Percentiles rank a stretch among this genome's conserved stretches.
These are phyloP conservation scores for Phytophthora sp. DNA, from an alignment of 352 stramenopile species.

Conservation along the genomic window DNA sequence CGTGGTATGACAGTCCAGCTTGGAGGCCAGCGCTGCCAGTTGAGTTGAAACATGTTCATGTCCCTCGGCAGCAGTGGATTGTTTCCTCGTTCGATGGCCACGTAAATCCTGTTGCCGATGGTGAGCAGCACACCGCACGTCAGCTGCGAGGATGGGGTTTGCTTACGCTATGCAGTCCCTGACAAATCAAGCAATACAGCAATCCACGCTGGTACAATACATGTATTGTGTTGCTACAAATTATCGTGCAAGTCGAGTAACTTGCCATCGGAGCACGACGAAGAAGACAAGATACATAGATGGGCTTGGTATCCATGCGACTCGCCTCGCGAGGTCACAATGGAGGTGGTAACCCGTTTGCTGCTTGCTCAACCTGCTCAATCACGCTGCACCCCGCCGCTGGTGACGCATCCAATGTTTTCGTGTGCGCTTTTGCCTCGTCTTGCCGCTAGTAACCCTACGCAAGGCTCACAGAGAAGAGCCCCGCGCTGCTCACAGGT, in stretches of 20 bases:
- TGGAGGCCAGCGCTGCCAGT: too few species aligned
- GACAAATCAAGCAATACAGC: constrained; percentile 14
- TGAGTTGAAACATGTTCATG: constrained; percentile 34
- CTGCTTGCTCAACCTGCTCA: constrained; percentile 13
- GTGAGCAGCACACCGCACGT: constrained; percentile 7
- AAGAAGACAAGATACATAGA: too few species aligned
- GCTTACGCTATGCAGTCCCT: neutral
- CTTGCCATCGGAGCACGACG: too few species aligned
- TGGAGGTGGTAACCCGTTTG: constrained; percentile 19
- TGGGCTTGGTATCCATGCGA: neutral
- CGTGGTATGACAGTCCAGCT: too few species aligned
- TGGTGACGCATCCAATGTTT: constrained; percentile 18
- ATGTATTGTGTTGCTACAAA: too few species aligned
- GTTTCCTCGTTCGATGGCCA: neutral
- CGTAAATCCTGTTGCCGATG: neutral
- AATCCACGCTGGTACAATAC: too few species aligned
- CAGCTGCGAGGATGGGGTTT: neutral
- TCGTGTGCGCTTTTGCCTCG: constrained; percentile 26
- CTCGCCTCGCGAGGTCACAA: too few species aligned
- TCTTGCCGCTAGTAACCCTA: constrained; percentile 28
- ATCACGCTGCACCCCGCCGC: constrained; percentile 18
- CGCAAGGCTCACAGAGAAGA: constrained; percentile 22
- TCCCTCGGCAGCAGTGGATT: constrained; percentile 19
- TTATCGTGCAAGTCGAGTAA: too few species aligned
- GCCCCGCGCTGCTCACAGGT: constrained; percentile 22